These are phyloP conservation scores for Globisporangium cylindrosporum DNA, from an alignment of 352 stramenopile genomes.

Conservation along the genomic window DNA sequence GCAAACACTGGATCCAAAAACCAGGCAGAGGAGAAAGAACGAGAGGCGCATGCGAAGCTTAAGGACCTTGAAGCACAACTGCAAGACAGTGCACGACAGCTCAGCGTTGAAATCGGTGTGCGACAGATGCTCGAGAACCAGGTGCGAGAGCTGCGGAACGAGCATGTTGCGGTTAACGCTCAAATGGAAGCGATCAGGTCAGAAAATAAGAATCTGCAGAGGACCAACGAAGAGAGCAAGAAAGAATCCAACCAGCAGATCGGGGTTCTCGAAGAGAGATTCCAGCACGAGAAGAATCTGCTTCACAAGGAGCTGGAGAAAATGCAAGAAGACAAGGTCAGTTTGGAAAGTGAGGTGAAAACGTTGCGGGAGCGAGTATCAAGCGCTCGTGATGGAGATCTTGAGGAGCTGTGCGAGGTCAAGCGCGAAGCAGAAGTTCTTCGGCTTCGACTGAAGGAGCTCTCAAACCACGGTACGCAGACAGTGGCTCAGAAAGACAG, in stretches of 20 bases:
- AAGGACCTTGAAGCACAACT: conserved; percentile 47
- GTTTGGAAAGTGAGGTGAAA: conserved; percentile 68
- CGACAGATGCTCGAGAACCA: conserved; percentile 72
- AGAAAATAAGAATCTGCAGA: conserved; percentile 61
- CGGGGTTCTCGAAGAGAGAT: conserved; percentile 29
- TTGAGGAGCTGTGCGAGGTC: conserved; percentile 68
- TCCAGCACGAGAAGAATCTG: conserved; percentile 34
- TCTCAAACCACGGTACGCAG: conserved; percentile 54
- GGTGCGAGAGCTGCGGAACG: conserved; percentile 63
- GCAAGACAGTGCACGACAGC: conserved; percentile 54
- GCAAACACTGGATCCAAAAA: conserved; percentile 24
- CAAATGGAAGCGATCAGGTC: conserved; percentile 73
- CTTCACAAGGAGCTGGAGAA: conserved; percentile 49
- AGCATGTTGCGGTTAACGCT: conserved; percentile 76
- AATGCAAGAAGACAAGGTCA: conserved; percentile 73
- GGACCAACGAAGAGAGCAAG: conserved; percentile 42
- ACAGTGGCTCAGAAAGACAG: conserved; percentile 72
- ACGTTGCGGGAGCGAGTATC: conserved; percentile 52
- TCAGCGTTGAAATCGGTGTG: conserved; percentile 59
- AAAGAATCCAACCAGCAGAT: conserved; percentile 30
- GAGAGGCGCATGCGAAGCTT: conserved; percentile 30
- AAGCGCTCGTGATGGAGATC: conserved; percentile 51
- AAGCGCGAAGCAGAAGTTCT: conserved; percentile 73
- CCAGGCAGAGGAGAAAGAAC: conserved; percentile 33
- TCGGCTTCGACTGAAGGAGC: conserved; percentile 60